Evolutionary conservation across 306 rosid genomes (phyloP).

Genomic region (Pyrus pyrifolia): DNA sequence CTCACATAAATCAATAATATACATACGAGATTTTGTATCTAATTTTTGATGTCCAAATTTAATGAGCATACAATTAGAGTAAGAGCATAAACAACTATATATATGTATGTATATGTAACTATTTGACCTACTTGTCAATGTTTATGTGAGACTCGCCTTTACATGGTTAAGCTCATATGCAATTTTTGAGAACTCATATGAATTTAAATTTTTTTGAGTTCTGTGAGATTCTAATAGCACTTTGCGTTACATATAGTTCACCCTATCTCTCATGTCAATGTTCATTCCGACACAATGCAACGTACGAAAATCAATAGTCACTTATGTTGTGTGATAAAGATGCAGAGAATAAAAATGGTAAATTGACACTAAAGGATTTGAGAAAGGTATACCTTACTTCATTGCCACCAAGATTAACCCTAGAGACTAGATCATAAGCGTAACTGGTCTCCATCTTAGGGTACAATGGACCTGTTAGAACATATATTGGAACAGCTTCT

Average conservation of each 20-base stretch:
- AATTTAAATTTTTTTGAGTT: too few species aligned
- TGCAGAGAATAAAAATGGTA: neutral
- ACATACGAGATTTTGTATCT: too few species aligned
- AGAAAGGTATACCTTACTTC: neutral
- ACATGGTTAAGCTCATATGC: neutral
- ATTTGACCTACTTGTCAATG: neutral
- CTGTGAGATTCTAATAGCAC: neutral
- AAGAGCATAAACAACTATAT: too few species aligned
- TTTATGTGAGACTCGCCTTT: neutral
- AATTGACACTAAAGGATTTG: neutral
- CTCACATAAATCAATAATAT: too few species aligned
- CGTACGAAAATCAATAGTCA: neutral
- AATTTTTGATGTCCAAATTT: too few species aligned
- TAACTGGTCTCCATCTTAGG: neutral
- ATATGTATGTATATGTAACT: too few species aligned
- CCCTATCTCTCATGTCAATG: neutral
- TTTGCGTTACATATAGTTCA: too few species aligned
- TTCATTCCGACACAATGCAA: neutral
- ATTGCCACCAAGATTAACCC: slow-evolving; percentile 2
- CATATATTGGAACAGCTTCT: neutral
- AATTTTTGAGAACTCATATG: neutral
- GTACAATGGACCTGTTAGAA: neutral
- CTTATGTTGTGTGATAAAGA: neutral
- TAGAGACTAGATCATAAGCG: neutral
- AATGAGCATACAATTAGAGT: too few species aligned